These are phyloP conservation scores for Leucaena leucocephala DNA, from an alignment of 306 rosid genomes.

Conservation along the genomic window DNA sequence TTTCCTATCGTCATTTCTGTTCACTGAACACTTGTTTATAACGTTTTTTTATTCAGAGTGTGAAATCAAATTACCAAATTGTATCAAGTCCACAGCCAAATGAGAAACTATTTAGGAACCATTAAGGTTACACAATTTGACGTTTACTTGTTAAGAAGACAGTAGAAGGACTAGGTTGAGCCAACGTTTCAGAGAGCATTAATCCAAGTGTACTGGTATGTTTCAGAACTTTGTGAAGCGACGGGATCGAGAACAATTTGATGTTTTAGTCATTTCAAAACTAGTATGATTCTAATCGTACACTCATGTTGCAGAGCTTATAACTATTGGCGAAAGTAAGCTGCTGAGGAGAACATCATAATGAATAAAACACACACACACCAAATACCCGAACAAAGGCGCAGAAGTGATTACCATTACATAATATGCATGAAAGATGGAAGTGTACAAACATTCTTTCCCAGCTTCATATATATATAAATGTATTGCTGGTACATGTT, in stretches of 20 bases:
- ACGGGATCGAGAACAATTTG: neutral
- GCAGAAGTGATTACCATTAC: neutral
- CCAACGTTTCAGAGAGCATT: conserved; percentile 24
- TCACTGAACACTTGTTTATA: conserved; percentile 1
- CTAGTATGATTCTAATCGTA: neutral
- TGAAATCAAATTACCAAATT: conserved; percentile 75
- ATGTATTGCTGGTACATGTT: too few species aligned
- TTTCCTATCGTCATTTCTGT: conserved; percentile 1
- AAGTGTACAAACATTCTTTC: neutral
- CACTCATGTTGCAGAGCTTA: neutral
- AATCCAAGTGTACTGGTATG: conserved; percentile 29
- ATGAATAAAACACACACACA: neutral
- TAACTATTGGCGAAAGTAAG: neutral
- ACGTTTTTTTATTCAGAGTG: conserved; percentile 53
- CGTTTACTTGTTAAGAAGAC: conserved; percentile 8
- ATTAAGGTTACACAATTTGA: conserved; percentile 28
- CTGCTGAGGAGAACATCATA: neutral
- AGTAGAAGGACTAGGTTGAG: conserved; percentile 6
- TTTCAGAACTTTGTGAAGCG: conserved; percentile 23
- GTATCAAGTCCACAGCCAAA: conserved; percentile 43
- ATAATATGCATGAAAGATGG: neutral
- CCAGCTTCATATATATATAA: neutral
- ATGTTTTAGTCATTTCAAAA: too few species aligned
- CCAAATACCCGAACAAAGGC: neutral
- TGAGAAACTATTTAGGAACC: conserved; percentile 40